A percentile compares a stretch with the other conserved stretches of the same genome.
Conservation (phyloP, 2,329 filamentous ascomycete genomes). For the Penicillium sclerotiorum region DNA sequence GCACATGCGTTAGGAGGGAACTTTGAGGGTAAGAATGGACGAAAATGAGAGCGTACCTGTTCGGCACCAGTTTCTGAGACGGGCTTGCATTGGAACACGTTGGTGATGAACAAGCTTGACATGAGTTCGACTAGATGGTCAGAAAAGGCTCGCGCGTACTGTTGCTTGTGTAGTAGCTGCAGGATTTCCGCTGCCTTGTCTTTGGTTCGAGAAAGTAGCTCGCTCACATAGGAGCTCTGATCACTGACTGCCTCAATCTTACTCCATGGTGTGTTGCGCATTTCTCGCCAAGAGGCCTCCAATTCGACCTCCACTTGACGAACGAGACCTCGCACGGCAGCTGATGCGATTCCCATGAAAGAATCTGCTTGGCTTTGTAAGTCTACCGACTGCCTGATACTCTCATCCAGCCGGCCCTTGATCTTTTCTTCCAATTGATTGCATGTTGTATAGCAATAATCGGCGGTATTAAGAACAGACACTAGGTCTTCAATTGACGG, state of each 20-base stretch:
- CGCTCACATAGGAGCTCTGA: conserved; percentile 87
- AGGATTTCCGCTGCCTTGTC: conserved; percentile 73
- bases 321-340: conserved; percentile 81
- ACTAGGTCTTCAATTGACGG: conserved; percentile 72
- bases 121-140: conserved; percentile 93
- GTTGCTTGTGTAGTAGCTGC: conserved; percentile 77
- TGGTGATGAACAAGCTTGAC: conserved; percentile 75
- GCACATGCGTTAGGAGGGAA: conserved; percentile 5
- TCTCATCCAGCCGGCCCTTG: conserved; percentile 82
- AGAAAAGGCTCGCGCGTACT: conserved; percentile 92
- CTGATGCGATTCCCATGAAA: conserved; percentile 92
- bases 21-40: not conserved
- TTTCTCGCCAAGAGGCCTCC: conserved; percentile 90
- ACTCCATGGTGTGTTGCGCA: conserved; percentile 94
- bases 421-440: conserved; percentile 94
- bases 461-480: conserved; percentile 90
- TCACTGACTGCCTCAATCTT: conserved; percentile 92
- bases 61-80: conserved; percentile 94
- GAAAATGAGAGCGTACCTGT: conserved; percentile 59
- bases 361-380: conserved; percentile 90
- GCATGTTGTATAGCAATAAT: conserved; percentile 94
- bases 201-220: conserved; percentile 75
- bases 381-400: conserved; percentile 75
- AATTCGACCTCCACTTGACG: conserved; percentile 79
- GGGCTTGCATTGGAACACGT: conserved; percentile 84